Base-by-base conservation (phyloP, 257 asterid species). In the Datura wrightii region DNA sequence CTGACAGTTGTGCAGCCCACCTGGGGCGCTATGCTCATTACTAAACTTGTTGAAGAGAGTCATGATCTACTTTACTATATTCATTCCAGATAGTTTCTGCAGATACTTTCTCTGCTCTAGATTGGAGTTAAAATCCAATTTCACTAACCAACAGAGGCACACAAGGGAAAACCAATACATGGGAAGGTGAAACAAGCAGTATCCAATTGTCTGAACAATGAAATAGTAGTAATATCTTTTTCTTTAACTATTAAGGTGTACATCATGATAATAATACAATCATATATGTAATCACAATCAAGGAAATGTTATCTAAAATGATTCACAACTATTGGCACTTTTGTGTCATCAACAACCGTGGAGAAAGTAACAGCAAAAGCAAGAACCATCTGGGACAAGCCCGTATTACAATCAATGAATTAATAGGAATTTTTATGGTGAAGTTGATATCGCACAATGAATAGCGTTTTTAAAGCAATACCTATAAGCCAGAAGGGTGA, bases 321-420 rank as follows among this genome's bases (percentile, higher is more conserved):
- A 54, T 84, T 84, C 44, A 88, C 76, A 83, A 80, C 59, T 63
- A 84, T 86, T 84, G 83, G 56, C 81, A 81, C 79, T 82, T 76
- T 63, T 74, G 10, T 74, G 79, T 16, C 83, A 69, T 82, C 76
- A 13, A 52, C 52, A 39, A 81, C 62, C 4, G 2, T 8, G 63
- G 74, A 84, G 62, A 44, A 59, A 74, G 80, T 2, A 82, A n/a
- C 44, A 37, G 10, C 13, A 56, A 71, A 55, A n/a, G 80, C 70
- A 53, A 83, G 53, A 18, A 37, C n/a, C 52, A 19, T 63, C 53
- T 58, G 50, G 5, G 9, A 4, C 55, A 80, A 79, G 83, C 62
- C 86, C 84, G 36, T 52, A 83, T 24, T 24, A 24, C 31, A 67
- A 67, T 11, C 41, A 86, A 79, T 66, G 71, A 83, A 84, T 84